Evolutionary conservation across 805 yeast species (phyloP).

Genomic region (Blastobotrys robertii): DNA sequence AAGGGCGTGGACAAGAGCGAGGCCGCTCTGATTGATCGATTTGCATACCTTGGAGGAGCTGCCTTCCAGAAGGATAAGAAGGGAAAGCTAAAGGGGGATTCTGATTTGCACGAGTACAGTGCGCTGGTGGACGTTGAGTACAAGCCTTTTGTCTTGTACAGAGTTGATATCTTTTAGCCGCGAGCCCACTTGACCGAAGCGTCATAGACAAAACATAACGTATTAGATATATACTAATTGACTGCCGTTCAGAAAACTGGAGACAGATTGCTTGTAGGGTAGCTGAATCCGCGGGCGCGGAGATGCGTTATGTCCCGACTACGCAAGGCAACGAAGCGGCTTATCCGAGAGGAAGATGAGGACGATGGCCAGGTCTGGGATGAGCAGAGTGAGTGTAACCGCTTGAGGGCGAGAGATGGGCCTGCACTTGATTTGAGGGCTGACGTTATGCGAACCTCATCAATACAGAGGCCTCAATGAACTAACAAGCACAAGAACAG

Average conservation of each 20-base stretch:
- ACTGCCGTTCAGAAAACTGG: background rate
- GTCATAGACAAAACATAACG: background rate
- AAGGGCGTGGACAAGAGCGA: conserved; percentile 49
- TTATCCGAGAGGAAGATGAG: conserved; percentile 8
- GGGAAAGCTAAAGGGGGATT: conserved; percentile 50
- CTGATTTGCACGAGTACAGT: conserved; percentile 74
- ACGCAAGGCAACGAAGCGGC: conserved; percentile 13
- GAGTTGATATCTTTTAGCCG: conserved; percentile 30
- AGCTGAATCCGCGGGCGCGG: too few relatives aligned
- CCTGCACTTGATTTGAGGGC: background rate
- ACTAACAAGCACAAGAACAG: conserved; percentile 22
- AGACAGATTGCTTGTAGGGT: too few relatives aligned
- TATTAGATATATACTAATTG: background rate
- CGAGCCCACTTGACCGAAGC: background rate
- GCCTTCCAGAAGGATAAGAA: conserved; percentile 63
- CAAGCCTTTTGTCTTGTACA: conserved; percentile 89
- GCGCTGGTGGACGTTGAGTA: conserved; percentile 89
- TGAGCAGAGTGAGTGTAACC: conserved; percentile 5
- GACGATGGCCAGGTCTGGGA: conserved; percentile 11
- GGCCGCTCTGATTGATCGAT: conserved; percentile 58
- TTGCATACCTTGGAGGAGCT: conserved; percentile 86
- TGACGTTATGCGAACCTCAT: too few relatives aligned
- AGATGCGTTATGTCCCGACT: conserved; percentile 18
- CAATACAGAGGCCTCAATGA: conserved; percentile 6
- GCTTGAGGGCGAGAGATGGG: conserved; percentile 11